These are phyloP conservation scores for Alternaria sp. DNA, from an alignment of 2,329 filamentous ascomycete species.

Conservation along the genomic window DNA sequence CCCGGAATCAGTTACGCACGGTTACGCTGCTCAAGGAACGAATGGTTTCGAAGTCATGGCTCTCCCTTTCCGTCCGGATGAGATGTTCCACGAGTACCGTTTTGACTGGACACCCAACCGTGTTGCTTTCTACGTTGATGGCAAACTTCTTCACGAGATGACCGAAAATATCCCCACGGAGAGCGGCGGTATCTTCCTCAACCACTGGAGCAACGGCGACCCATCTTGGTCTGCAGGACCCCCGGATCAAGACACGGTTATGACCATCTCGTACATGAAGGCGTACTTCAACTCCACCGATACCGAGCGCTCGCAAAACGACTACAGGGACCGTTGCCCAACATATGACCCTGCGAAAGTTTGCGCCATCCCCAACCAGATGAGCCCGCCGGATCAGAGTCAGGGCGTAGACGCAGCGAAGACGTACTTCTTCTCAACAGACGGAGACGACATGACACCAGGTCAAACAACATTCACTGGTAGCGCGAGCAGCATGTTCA, in stretches of 20 bases:
- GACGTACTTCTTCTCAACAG: slow-evolving; percentile 49
- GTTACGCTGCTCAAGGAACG: slow-evolving; percentile 70
- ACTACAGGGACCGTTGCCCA: slow-evolving; percentile 43
- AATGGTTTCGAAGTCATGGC: slow-evolving; percentile 65
- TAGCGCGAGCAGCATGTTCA: slow-evolving; percentile 28
- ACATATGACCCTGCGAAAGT: slow-evolving; percentile 38
- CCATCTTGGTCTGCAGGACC: slow-evolving; percentile 75
- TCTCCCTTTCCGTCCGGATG: slow-evolving; percentile 72
- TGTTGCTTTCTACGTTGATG: slow-evolving; percentile 76
- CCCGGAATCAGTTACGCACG: slow-evolving; percentile 63
- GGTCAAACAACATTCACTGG: slow-evolving; percentile 39
- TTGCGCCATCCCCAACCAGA: slow-evolving; percentile 47
- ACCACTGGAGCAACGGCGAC: slow-evolving; percentile 82
- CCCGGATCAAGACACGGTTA: slow-evolving; percentile 66
- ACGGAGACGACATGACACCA: slow-evolving; percentile 34
- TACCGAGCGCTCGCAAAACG: slow-evolving; percentile 35
- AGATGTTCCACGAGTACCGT: slow-evolving; percentile 77
- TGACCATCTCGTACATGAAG: slow-evolving; percentile 75
- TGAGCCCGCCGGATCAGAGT: slow-evolving; percentile 37
- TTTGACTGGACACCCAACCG: slow-evolving; percentile 73
- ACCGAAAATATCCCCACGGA: slow-evolving; percentile 64
- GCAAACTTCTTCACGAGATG: slow-evolving; percentile 64
- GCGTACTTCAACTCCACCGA: slow-evolving; percentile 79
- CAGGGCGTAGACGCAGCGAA: slow-evolving; percentile 35
- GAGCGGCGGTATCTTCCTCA: slow-evolving; percentile 73